Base-by-base conservation (phyloP, 2,329 filamentous ascomycete genomes). In the Xylaria sp. region DNA sequence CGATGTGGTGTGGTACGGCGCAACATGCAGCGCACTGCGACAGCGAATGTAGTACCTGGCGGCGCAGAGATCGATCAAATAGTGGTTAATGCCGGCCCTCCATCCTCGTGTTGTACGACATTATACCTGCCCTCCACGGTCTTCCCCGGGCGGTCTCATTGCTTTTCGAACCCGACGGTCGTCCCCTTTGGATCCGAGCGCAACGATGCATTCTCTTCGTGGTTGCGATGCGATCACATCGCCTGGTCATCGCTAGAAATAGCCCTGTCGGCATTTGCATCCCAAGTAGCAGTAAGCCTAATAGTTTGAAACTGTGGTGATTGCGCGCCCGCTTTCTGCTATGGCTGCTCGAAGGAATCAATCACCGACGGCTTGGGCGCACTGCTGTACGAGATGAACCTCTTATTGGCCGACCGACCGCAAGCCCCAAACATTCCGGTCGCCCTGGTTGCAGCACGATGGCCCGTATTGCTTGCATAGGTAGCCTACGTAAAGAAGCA, bases 1-100 rank as follows among this genome's bases (percentile, higher is more conserved):
- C 63, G 65, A 64, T 64, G 62, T 61, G 66, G 56, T 63, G 63
- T 61, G 60, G 60, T 56, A 48, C 60, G 50, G 65, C 61, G 68
- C 62, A 53, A 48, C 20, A 36, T 57, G 15, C 48, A 64, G 68
- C 68, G 66, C 68, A 53, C 50, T 60, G 10, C 41, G 56, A 58
- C 46, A 23, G 55, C 53, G 63, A 58, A 52, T 34, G 39, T 36
- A 36, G 52, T 13, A 58, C 61, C 65, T 50, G 61, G 43, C 65
- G 56, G 43, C 57, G 32, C 48, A 41, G 36, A 56, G 34, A 50
- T 39, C 57, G 52, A 70, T 23, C 58, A 56, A 56, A 46, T 25
- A 25, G 30, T 57, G 59, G 57, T 34, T 64, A 20, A 60, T 66
- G 32, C 39, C 55, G 50, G 52, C 48, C 48, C 45, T 58, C 53